phyloP scores from a whole-genome alignment of 352 stramenopile genomes.

The Phytophthora pluvialis region DNA sequence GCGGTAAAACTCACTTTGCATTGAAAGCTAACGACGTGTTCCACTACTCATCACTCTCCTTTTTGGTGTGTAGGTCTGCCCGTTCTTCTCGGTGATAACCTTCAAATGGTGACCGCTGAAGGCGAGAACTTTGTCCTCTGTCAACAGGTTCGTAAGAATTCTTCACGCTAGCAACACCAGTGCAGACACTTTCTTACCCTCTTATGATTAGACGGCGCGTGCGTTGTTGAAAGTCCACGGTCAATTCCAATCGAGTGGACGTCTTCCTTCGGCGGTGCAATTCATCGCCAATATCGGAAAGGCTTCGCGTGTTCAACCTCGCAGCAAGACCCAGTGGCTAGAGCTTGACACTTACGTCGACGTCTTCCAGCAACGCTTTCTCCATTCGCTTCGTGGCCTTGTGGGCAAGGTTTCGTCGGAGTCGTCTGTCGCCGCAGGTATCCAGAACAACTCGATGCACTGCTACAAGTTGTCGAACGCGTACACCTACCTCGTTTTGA shows the following conservation, averaged over 20 bases:
- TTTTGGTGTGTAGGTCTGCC: constrained; percentile 22
- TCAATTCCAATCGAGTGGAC: constrained; percentile 38
- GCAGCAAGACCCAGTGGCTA: constrained; percentile 43
- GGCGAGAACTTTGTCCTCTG: constrained; percentile 97
- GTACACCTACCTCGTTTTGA: constrained; percentile 60
- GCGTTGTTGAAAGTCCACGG: constrained; percentile 55
- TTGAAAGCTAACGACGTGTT: background rate
- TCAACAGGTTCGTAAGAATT: constrained; percentile 72
- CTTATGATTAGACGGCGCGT: constrained; percentile 38
- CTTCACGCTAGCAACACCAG: background rate
- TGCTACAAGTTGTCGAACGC: constrained; percentile 69
- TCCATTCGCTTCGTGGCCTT: constrained; percentile 49
- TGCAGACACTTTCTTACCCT: background rate
- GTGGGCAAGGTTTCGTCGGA: constrained; percentile 43
- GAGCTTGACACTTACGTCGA: constrained; percentile 45
- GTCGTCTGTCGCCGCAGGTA: constrained; percentile 40
- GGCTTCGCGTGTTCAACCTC: constrained; percentile 18
- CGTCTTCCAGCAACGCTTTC: constrained; percentile 64
- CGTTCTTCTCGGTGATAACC: constrained; percentile 89
- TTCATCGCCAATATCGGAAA: constrained; percentile 65
- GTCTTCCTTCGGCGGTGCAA: constrained; percentile 43
- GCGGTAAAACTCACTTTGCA: constrained; percentile 42
- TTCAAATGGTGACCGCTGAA: constrained; percentile 97
- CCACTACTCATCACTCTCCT: background rate
- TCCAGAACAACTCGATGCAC: constrained; percentile 67